phyloP scores from a whole-genome alignment of 1,284 basidiomycete genomes.

The Wolfiporia cocos region DNA sequence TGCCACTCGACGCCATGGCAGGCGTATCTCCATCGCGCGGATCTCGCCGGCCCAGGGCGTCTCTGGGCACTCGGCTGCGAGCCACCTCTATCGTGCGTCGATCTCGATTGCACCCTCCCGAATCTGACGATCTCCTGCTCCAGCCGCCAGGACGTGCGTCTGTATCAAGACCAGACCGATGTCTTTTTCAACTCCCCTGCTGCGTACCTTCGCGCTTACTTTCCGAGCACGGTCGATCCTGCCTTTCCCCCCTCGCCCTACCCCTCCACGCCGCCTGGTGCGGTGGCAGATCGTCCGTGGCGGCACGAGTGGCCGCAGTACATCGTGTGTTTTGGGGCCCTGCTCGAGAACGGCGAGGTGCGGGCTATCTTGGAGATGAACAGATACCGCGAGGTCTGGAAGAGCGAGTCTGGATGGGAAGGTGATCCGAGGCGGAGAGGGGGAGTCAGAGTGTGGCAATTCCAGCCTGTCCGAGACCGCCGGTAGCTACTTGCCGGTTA shows the following conservation, averaged over 20 bases:
- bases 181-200: slow-evolving; percentile 77
- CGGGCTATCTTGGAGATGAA: slow-evolving; percentile 40
- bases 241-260: slow-evolving; percentile 61
- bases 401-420: slow-evolving; percentile 72
- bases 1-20: slow-evolving; percentile 98
- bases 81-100: slow-evolving; percentile 72
- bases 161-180: slow-evolving; percentile 80
- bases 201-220: slow-evolving; percentile 57
- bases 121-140: slow-evolving; percentile 9
- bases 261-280: slow-evolving; percentile 50
- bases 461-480: slow-evolving; percentile 5
- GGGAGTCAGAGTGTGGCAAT: slow-evolving; percentile 55
- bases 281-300: slow-evolving; percentile 34
- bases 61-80: slow-evolving; percentile 90
- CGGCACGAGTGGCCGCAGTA: slow-evolving; percentile 76
- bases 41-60: slow-evolving; percentile 42
- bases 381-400: slow-evolving; percentile 68
- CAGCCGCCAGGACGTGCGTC: slow-evolving; percentile 44
- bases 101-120: slow-evolving; percentile 6
- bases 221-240: slow-evolving; percentile 58
- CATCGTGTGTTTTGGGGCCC: slow-evolving; percentile 73
- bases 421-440: slow-evolving; percentile 77
- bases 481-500: background rate
- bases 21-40: slow-evolving; percentile 75
- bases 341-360: slow-evolving; percentile 52